A percentile compares a stretch with the other conserved stretches of the same genome.
phyloP scores from a whole-genome alignment of 257 asterid genomes.

The Lycium barbarum region DNA sequence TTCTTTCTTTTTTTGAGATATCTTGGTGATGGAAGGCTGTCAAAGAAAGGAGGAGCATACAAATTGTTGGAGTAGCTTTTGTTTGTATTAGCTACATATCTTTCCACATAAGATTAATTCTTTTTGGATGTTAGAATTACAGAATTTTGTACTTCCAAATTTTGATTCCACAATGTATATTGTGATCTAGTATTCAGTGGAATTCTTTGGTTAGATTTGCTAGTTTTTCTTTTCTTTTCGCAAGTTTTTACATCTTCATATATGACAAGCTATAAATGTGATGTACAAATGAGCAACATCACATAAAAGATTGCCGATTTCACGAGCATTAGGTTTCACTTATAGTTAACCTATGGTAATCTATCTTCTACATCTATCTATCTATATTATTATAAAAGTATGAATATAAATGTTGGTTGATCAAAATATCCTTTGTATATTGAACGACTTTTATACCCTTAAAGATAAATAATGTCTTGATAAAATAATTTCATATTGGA shows the following conservation, averaged over 20 bases:
- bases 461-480: too few relatives aligned
- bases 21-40: background rate
- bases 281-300: background rate
- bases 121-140: background rate
- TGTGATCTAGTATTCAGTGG: background rate
- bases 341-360: too few relatives aligned
- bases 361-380: too few relatives aligned
- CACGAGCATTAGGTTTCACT: background rate
- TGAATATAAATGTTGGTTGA: too few relatives aligned
- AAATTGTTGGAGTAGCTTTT: background rate
- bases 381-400: too few relatives aligned
- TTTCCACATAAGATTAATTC: background rate
- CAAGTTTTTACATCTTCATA: background rate
- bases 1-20: background rate
- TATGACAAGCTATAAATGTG: background rate
- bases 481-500: too few relatives aligned
- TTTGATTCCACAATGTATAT: background rate
- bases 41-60: slow-evolving; percentile 12
- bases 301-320: background rate
- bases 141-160: background rate
- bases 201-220: background rate
- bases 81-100: background rate
- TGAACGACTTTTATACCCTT: too few relatives aligned
- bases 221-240: background rate
- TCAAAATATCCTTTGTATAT: too few relatives aligned